These are phyloP conservation scores for Musa balbisiana DNA, from an alignment of 202 grass and related monocot species.

Conservation along the genomic window DNA sequence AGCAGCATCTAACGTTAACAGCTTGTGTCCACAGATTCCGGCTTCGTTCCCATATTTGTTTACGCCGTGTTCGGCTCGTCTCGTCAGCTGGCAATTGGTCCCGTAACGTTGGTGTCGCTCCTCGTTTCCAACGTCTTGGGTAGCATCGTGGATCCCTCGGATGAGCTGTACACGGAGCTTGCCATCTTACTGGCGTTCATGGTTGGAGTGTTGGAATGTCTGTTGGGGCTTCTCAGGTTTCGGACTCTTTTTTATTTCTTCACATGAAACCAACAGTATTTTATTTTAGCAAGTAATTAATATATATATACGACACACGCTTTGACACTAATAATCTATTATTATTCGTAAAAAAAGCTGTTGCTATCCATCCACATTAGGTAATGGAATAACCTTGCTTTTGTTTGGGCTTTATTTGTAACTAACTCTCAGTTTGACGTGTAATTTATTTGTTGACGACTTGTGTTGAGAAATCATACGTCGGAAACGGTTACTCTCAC, in stretches of 20 bases:
- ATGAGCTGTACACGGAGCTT: constrained; percentile 69
- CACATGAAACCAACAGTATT: background rate
- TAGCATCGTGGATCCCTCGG: constrained; percentile 70
- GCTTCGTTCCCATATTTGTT: constrained; percentile 72
- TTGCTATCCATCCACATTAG: no score
- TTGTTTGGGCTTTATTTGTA: no score
- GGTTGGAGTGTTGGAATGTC: constrained; percentile 84
- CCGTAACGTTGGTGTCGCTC: constrained; percentile 80
- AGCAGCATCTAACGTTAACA: background rate
- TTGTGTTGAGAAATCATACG: no score
- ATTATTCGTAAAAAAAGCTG: no score
- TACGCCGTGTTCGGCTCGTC: constrained; percentile 87
- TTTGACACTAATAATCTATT: no score
- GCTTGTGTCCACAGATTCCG: constrained; percentile 55
- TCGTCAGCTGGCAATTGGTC: constrained; percentile 75
- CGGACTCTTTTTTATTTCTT: constrained; percentile 1
- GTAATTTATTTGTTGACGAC: no score
- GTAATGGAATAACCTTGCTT: no score
- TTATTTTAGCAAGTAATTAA: background rate
- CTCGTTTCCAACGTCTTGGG: constrained; percentile 88
- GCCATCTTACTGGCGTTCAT: constrained; percentile 84
- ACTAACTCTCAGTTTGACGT: no score
- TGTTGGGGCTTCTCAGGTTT: constrained; percentile 87
- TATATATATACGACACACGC: no score
- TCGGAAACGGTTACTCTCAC: no score